A percentile compares a stretch with the other conserved stretches of the same genome.
phyloP scores from a whole-genome alignment of 225 moss, liverwort and hornwort genomes.

The Bryoerythrophyllum caledonicum region DNA sequence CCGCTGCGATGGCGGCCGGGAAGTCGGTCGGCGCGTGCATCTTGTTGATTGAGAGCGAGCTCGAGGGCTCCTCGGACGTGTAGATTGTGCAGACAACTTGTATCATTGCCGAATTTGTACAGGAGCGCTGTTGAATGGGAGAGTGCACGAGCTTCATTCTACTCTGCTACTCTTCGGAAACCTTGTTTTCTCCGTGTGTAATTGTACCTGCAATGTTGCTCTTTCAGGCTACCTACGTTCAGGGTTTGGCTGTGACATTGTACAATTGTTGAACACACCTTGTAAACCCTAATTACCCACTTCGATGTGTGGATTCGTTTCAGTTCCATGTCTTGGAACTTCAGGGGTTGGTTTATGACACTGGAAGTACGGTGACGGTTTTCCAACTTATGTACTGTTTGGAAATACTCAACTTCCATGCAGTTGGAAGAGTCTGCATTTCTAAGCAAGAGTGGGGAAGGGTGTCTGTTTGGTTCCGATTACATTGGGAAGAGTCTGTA shows the following conservation, averaged over 20 bases:
- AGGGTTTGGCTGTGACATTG: no score
- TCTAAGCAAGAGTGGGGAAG: not conserved
- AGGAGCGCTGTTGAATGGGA: no score
- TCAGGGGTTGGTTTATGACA: not conserved
- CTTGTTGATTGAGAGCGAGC: constrained; percentile 74
- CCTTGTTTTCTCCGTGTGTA: no score
- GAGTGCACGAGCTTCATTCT: no score
- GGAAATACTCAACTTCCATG: not conserved
- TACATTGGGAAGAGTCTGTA: no score
- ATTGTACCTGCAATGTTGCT: no score
- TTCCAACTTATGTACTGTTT: not conserved
- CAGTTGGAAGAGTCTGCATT: not conserved
- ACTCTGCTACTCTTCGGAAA: no score
- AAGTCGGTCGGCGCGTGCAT: constrained; percentile 82
- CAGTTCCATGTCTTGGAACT: not conserved
- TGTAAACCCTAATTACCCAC: no score
- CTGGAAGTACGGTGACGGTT: constrained; percentile 9
- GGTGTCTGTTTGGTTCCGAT: no score
- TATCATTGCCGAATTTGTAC: constrained; percentile 35
- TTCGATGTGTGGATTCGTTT: not conserved
- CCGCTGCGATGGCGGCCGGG: constrained; percentile 69
- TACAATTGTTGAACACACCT: no score
- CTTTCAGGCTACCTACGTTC: no score
- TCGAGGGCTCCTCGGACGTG: constrained; percentile 52
- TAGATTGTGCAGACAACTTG: constrained; percentile 40